phyloP scores from a whole-genome alignment of 2,329 filamentous ascomycete species.

The Ophiostoma piceae region DNA sequence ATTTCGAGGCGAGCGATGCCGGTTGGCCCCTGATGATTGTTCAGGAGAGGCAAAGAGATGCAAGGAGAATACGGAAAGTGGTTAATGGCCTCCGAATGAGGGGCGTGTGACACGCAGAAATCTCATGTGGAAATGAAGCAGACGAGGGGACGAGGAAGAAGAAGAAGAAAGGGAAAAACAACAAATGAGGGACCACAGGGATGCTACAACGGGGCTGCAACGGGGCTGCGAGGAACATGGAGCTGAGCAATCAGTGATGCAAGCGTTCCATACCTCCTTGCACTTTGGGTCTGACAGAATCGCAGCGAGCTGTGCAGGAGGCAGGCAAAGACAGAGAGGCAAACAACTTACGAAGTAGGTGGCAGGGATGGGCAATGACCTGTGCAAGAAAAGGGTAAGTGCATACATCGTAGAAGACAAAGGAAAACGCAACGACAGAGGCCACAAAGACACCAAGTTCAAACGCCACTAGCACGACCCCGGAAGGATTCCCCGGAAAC shows the following conservation, averaged over 20 bases:
- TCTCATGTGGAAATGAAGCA: conserved; percentile 10
- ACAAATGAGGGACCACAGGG: conserved; percentile 9
- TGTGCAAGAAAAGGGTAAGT: neutral
- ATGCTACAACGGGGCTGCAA: neutral
- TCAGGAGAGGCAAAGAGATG: neutral
- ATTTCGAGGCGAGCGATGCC: neutral
- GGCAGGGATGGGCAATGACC: neutral
- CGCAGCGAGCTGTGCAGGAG: no score
- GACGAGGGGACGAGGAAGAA: conserved; percentile 9
- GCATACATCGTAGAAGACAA: neutral
- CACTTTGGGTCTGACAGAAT: neutral
- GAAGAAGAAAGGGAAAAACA: neutral
- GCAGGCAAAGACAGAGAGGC: neutral
- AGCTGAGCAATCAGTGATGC: neutral
- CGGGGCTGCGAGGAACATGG: conserved; percentile 2
- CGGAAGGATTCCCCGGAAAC: conserved; percentile 15
- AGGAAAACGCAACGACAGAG: neutral
- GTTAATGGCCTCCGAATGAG: neutral
- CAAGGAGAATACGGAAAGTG: conserved; percentile 6
- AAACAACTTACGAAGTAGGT: neutral
- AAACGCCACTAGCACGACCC: neutral
- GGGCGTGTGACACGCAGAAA: conserved; percentile 8
- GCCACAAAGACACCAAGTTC: neutral
- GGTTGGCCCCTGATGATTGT: neutral
- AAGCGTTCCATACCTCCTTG: neutral